Conservation (phyloP, 805 yeast genomes). For the Spathaspora gorwiae region DNA sequence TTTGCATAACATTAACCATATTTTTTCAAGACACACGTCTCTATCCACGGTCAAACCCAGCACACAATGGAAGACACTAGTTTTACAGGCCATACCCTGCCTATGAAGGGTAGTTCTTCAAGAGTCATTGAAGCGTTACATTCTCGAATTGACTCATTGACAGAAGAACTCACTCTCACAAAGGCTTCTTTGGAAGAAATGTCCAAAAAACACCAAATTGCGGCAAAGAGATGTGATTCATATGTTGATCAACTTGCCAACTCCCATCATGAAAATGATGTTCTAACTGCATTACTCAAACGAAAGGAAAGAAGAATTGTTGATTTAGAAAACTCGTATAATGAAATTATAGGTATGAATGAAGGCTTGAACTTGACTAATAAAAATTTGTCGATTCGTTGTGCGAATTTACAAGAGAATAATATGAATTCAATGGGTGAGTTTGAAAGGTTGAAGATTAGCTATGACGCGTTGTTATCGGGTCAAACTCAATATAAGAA, state of each 20-base stretch:
- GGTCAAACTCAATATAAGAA: constrained; percentile 50
- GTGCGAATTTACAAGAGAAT: constrained; percentile 44
- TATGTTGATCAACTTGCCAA: constrained; percentile 62
- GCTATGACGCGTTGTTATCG: constrained; percentile 53
- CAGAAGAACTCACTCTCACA: constrained; percentile 41
- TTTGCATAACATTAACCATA: too few species aligned
- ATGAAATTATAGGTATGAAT: constrained; percentile 41
- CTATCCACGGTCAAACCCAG: too few species aligned
- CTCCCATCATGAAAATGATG: constrained; percentile 73
- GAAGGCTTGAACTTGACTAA: constrained; percentile 48
- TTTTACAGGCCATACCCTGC: too few species aligned
- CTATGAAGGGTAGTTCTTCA: constrained; percentile 1
- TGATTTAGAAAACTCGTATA: constrained; percentile 59
- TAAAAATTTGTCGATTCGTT: constrained; percentile 46
- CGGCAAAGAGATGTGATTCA: constrained; percentile 47
- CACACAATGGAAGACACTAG: too few species aligned
- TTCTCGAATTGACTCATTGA: constrained; percentile 38
- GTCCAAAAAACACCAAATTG: constrained; percentile 47
- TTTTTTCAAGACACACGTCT: too few species aligned
- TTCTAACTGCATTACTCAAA: constrained; percentile 60
- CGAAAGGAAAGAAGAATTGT: constrained; percentile 65
- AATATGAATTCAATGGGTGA: constrained; percentile 46
- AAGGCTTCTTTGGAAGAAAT: constrained; percentile 42
- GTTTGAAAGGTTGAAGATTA: constrained; percentile 49
- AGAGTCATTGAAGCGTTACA: constrained; percentile 53